Evolutionary conservation across 495 filamentous ascomycete species (phyloP), one percentile per base, ranked within the genome.

Genomic region (Amniculicola lignicola): DNA sequence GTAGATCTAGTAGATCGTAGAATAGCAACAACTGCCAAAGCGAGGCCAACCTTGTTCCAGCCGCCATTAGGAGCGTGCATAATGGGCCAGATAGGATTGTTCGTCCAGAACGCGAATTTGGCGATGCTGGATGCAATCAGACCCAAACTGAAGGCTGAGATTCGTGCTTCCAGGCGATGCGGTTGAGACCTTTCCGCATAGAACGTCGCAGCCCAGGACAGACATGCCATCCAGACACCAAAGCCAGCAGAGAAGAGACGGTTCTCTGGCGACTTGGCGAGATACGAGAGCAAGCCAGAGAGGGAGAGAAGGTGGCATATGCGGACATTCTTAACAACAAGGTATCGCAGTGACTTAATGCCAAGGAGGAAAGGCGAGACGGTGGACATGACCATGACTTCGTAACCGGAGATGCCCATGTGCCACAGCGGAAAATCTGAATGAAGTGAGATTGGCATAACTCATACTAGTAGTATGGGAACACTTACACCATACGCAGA

Each of bases 351-450:
- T 1, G 84, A 77, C 25, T 72, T 76, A 51, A 92, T 85, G 22
- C 77, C 81, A 25, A 97, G 84, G n/a, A 96, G 69, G 19, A 90
- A 74, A 0, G 94, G 93, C 4, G 90, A 87, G 44, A 89, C 65
- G n/a, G 86, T 90, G 57, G 78, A 78, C 79, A 95, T 82, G 69
- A 99, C 82, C 56, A 92, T 76, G 22, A 84, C 84, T 72, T 99
- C 94, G 60, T 95, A 96, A 51, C 94, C 94, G 6, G 94, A 99
- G 55, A 99, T 90, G 52, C 94, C 94, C 94, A 99, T 97, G 69
- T 96, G 83, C 94, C 94, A 99, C n/a, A 99, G 80, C 14, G 93
- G 93, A 66, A 99, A 99, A 68, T 95, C 88, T 90, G 57, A n/a
- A n/a, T n/a, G n/a, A n/a, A n/a, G n/a, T 5, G 6, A 19, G 1